Evolutionary conservation across 306 rosid species (phyloP), one percentile per base, ranked within the genome.

Genomic region (Rosa persica): DNA sequence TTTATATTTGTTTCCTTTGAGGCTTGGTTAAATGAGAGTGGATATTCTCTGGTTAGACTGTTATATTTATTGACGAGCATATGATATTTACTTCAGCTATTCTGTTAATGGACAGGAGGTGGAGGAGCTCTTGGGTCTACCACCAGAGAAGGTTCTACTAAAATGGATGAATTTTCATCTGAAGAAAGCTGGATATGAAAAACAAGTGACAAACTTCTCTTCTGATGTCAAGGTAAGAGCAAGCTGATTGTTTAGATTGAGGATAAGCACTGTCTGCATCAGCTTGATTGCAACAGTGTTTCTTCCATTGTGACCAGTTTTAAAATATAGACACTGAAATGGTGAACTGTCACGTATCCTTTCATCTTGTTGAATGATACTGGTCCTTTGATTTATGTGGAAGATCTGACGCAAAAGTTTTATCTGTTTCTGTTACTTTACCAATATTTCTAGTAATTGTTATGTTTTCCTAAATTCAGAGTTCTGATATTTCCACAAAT

Each of bases 101-200:
- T 54, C 44, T 84, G 49, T 73, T 27, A 67, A 58, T 70, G 82
- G 61, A 78, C 94, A 96, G 99, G 99, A 96, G 19, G 99, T 91
- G 87, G 99, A 96, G 86, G 99, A 96, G 87, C 99, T 96, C 78
- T 70, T 96, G 77, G 89, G 93, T 75, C 92, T 96, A 82, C 77
- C 99, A 42, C 99, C 99, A 20, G 99, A 96, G 49, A 96, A 96
- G 88, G 90, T 96, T 81, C 82, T 96, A 76, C 80, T 96, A 75
- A 96, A 96, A 90, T 96, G 99, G 99, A 96, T 96, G 99, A 96
- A 96, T 85, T 96, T 91, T 78, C 99, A 96, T 85, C 83, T 96
- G 76, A 93, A 93, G 84, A 96, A 93, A 84, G 92, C 91, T 77
- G 99, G 99, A 78, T 96, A 93, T 70, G 93, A 89, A 86, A 96